These are phyloP conservation scores for Przewalskia tangutica DNA, from an alignment of 257 asterid species.

Conservation along the genomic window DNA sequence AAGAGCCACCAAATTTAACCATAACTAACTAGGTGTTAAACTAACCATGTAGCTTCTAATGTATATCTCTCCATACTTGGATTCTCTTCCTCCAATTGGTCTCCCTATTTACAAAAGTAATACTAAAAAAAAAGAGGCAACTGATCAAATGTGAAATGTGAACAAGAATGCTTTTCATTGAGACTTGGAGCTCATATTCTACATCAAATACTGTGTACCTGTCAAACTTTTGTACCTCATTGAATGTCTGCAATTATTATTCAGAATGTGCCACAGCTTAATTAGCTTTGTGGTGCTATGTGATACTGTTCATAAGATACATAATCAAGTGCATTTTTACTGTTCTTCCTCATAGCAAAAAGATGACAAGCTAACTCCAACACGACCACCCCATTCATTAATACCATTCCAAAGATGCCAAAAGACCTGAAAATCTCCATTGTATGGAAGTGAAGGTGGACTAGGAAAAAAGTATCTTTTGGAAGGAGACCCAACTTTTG, in stretches of 20 bases:
- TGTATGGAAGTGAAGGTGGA: neutral
- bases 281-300: neutral
- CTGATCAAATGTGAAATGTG: neutral
- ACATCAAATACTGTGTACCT: neutral
- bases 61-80: neutral
- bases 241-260: conserved; percentile 48
- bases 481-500: neutral
- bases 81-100: neutral
- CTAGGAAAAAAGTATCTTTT: neutral
- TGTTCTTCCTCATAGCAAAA: neutral
- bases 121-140: neutral
- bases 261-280: neutral
- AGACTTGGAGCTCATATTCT: neutral
- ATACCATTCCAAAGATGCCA: neutral
- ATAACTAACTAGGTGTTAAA: too few relatives aligned
- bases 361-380: neutral
- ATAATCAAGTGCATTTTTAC: neutral
- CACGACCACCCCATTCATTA: neutral
- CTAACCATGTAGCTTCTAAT: too few relatives aligned
- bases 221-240: conserved; percentile 47
- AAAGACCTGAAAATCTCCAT: neutral
- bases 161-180: neutral
- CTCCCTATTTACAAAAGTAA: neutral
- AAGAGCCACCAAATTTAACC: too few relatives aligned
- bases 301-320: neutral